phyloP scores from a whole-genome alignment of 2,329 filamentous ascomycete genomes.

The Talaromyces sp. region DNA sequence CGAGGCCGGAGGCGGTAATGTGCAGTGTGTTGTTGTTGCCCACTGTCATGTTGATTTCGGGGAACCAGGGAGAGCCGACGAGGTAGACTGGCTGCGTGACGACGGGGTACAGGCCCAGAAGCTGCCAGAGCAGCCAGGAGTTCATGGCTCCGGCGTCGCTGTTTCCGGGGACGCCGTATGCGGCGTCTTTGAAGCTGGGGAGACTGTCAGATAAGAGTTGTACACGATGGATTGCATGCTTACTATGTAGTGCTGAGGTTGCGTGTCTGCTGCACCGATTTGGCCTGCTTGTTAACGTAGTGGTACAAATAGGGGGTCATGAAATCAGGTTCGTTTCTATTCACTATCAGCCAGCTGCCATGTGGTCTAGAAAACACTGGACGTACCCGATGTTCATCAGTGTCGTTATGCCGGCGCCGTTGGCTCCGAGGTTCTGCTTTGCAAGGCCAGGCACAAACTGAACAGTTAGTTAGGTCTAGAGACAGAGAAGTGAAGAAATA shows the following conservation, averaged over 20 bases:
- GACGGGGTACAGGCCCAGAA: slow-evolving; percentile 46
- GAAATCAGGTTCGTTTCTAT: slow-evolving; percentile 64
- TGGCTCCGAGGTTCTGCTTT: slow-evolving; percentile 24
- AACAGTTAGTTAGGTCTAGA: slow-evolving; percentile 1
- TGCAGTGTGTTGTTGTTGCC: slow-evolving; percentile 32
- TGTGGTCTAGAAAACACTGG: neutral
- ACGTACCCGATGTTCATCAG: slow-evolving; percentile 51
- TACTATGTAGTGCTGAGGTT: slow-evolving; percentile 52
- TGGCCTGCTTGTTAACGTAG: slow-evolving; percentile 60
- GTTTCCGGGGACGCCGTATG: slow-evolving; percentile 61
- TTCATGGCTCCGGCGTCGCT: slow-evolving; percentile 57
- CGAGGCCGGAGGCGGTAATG: slow-evolving; percentile 43
- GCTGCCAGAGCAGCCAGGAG: slow-evolving; percentile 48
- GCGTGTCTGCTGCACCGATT: slow-evolving; percentile 56
- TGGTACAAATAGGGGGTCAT: slow-evolving; percentile 65
- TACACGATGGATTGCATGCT: neutral
- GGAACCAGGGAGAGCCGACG: slow-evolving; percentile 43
- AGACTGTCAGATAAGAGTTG: neutral
- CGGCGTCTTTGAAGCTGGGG: slow-evolving; percentile 49
- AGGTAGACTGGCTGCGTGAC: slow-evolving; percentile 46
- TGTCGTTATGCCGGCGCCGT: slow-evolving; percentile 36
- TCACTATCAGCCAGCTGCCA: neutral
- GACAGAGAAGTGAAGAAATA: slow-evolving; percentile 11
- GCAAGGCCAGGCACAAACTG: slow-evolving; percentile 40
- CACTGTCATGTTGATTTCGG: slow-evolving; percentile 29